Percentiles rank a stretch among this genome's conserved stretches.
Evolutionary conservation across 2,329 filamentous ascomycete species (phyloP).

Genomic region (Leptographium radiaticola): DNA sequence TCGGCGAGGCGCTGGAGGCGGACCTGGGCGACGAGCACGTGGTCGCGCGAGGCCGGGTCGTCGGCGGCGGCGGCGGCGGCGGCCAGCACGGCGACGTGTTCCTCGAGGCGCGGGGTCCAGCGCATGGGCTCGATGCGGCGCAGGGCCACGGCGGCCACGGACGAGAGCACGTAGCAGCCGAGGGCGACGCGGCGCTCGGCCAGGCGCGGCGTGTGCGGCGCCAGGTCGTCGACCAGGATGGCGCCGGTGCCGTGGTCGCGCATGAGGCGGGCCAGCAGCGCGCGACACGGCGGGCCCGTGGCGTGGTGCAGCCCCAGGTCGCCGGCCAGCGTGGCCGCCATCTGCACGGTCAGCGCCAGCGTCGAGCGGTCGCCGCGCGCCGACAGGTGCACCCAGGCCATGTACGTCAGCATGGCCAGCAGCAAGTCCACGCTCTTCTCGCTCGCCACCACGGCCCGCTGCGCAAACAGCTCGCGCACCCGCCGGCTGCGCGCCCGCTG

Average conservation of each 20-base stretch:
- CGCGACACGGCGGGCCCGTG: neutral
- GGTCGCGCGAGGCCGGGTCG: conserved; percentile 28
- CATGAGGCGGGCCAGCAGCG: conserved; percentile 7
- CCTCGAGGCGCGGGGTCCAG: conserved; percentile 48
- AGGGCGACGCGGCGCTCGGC: conserved; percentile 36
- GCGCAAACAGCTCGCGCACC: conserved; percentile 29
- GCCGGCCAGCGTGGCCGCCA: conserved; percentile 27
- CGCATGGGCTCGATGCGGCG: conserved; percentile 35
- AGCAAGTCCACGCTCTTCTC: conserved; percentile 37
- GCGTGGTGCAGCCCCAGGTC: conserved; percentile 31
- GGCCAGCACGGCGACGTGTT: conserved; percentile 33
- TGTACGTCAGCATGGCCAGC: conserved; percentile 28
- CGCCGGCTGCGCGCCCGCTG: conserved; percentile 26
- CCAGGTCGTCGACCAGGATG: conserved; percentile 7
- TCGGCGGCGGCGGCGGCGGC: conserved; percentile 31
- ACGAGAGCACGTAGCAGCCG: conserved; percentile 29
- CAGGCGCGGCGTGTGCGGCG: conserved; percentile 9
- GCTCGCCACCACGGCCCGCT: conserved; percentile 30
- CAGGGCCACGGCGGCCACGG: conserved; percentile 17
- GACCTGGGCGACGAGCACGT: conserved; percentile 29
- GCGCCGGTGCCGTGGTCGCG: conserved; percentile 2
- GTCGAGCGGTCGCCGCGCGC: conserved; percentile 24
- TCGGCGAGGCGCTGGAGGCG: conserved; percentile 28
- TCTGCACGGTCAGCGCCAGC: conserved; percentile 26
- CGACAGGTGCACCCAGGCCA: conserved; percentile 10